Percentiles rank a stretch among this genome's conserved stretches.
Conservation (phyloP, 2,329 filamentous ascomycete genomes). For the Colletotrichum sp. region DNA sequence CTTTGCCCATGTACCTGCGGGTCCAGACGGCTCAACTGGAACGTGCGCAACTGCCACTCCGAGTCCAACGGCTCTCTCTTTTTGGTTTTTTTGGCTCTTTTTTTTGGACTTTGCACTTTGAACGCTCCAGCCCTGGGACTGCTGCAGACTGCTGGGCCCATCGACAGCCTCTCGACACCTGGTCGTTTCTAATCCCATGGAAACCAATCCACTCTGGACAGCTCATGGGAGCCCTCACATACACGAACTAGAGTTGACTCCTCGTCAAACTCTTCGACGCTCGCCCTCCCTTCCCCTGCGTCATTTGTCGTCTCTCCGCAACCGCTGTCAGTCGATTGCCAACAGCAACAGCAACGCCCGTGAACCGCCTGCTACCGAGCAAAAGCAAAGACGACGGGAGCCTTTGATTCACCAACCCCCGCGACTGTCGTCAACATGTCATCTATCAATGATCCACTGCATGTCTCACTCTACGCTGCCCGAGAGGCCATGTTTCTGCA, state of each 20-base stretch:
- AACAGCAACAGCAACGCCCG: background rate
- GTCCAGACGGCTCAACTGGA: background rate
- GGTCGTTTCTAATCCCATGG: background rate
- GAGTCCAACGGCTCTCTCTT: background rate
- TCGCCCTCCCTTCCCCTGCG: background rate
- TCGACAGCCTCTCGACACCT: background rate
- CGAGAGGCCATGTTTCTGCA: slow-evolving; percentile 37
- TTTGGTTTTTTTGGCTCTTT: background rate
- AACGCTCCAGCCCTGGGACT: background rate
- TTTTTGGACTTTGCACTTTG: background rate
- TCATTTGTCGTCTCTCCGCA: background rate
- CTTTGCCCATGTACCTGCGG: background rate
- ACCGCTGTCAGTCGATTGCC: background rate
- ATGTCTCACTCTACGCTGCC: slow-evolving; percentile 41
- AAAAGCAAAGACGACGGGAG: background rate
- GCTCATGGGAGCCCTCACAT: slow-evolving; percentile 14
- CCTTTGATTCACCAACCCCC: background rate
- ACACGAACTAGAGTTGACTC: background rate
- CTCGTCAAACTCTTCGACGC: background rate
- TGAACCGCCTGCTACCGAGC: slow-evolving; percentile 2
- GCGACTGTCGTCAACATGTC: slow-evolving; percentile 12
- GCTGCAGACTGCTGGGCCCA: too few species aligned
- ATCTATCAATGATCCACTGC: slow-evolving; percentile 31
- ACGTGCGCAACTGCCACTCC: background rate
- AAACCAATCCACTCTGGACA: background rate